Conservation (phyloP, 805 yeast species). For the Clavispora phyllophila region DNA sequence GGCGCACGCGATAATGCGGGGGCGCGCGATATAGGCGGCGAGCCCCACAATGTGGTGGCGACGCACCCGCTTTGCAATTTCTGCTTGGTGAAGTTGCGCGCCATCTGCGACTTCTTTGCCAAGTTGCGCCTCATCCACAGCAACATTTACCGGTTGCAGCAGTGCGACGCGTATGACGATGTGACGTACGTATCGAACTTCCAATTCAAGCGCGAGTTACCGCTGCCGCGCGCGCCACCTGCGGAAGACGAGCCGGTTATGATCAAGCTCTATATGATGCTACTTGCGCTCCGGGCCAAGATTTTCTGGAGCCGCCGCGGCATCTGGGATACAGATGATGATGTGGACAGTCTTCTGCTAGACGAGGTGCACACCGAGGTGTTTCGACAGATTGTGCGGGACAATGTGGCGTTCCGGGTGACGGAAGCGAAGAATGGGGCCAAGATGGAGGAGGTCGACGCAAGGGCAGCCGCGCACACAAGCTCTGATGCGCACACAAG, state of each 20-base stretch:
- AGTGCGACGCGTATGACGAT: constrained; percentile 23
- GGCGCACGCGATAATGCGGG: constrained; percentile 4
- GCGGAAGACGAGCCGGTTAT: constrained; percentile 29
- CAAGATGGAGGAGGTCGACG: too few species aligned
- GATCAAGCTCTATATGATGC: constrained; percentile 48
- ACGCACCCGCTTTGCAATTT: constrained; percentile 72
- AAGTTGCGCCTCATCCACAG: constrained; percentile 58
- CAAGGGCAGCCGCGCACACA: too few species aligned
- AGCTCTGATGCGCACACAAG: too few species aligned
- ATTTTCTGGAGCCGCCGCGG: constrained; percentile 85
- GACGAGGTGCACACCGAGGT: constrained; percentile 12
- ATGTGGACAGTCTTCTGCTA: constrained; percentile 19
- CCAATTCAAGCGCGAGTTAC: constrained; percentile 23
- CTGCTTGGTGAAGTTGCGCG: constrained; percentile 74
- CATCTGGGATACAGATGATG: constrained; percentile 56
- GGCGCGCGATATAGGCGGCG: constrained; percentile 15
- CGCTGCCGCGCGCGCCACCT: constrained; percentile 8
- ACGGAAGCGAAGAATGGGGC: background rate
- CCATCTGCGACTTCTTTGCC: constrained; percentile 78
- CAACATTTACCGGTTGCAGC: constrained; percentile 54
- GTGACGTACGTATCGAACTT: constrained; percentile 15
- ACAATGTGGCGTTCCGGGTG: constrained; percentile 12
- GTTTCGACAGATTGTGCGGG: constrained; percentile 9
- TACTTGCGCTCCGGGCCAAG: constrained; percentile 56
- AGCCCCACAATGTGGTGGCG: constrained; percentile 26